phyloP scores from a whole-genome alignment of 2,329 filamentous ascomycete species.

The Aspergillus glaucus region DNA sequence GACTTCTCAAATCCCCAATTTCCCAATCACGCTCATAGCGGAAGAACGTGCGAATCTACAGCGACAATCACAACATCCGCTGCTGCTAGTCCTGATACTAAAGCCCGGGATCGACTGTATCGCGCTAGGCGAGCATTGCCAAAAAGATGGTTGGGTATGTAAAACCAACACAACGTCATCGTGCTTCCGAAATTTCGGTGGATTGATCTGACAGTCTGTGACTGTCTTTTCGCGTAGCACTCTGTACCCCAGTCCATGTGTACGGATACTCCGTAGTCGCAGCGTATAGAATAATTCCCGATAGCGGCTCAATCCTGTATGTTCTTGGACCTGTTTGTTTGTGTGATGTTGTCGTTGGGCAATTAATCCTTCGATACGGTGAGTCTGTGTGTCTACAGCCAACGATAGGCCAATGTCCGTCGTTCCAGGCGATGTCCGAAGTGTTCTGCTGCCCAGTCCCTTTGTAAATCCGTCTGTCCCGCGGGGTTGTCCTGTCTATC shows the following conservation, averaged over 20 bases:
- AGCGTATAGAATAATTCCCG: not conserved
- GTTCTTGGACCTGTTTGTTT: not conserved
- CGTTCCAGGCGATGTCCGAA: conserved; percentile 6
- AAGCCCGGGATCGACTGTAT: no score
- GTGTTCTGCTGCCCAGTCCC: not conserved
- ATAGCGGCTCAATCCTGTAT: not conserved
- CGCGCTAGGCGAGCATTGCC: not conserved
- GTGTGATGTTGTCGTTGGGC: not conserved
- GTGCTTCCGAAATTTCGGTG: not conserved
- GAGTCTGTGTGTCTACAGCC: not conserved
- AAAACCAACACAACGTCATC: conserved; percentile 15
- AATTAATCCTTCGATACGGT: not conserved
- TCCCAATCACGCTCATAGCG: not conserved
- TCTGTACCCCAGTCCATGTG: not conserved
- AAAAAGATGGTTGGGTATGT: not conserved
- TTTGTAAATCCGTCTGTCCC: no score
- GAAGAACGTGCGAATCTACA: not conserved
- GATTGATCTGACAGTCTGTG: not conserved
- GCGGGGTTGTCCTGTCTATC: not conserved
- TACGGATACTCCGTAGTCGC: not conserved
- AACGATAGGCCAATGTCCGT: conserved; percentile 4
- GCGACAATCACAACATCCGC: not conserved
- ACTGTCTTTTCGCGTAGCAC: no score
- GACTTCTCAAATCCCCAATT: conserved; percentile 4
- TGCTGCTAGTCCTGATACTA: not conserved